Conservation (phyloP, 257 asterid genomes). For the Echites panduratus region DNA sequence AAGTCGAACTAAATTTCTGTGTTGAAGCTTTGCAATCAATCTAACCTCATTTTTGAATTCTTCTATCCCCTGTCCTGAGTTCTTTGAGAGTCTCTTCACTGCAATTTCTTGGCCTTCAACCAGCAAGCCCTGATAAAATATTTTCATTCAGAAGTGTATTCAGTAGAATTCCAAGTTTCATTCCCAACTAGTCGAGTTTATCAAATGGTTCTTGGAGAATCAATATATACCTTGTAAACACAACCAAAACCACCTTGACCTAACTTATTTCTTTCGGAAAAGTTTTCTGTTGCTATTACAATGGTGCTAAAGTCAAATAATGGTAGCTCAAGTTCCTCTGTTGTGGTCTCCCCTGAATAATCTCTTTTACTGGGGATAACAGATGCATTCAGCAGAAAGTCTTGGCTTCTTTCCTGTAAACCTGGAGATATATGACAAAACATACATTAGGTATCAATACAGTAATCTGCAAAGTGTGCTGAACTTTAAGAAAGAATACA, state of each 20-base stretch:
- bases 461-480: background rate
- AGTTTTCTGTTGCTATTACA: slow-evolving; percentile 48
- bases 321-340: slow-evolving; percentile 71
- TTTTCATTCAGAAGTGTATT: background rate
- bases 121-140: slow-evolving; percentile 27
- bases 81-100: slow-evolving; percentile 43
- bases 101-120: slow-evolving; percentile 40
- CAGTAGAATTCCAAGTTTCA: background rate
- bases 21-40: slow-evolving; percentile 40
- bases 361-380: slow-evolving; percentile 49
- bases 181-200: background rate
- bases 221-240: slow-evolving; percentile 63
- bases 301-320: slow-evolving; percentile 45
- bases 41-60: slow-evolving; percentile 42
- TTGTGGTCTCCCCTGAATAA: slow-evolving; percentile 36
- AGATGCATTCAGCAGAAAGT: slow-evolving; percentile 39
- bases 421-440: slow-evolving; percentile 26
- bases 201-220: background rate
- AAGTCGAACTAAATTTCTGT: slow-evolving; percentile 41
- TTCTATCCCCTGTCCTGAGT: slow-evolving; percentile 40
- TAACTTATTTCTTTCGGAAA: slow-evolving; percentile 51
- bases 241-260: slow-evolving; percentile 91
- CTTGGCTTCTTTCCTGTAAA: slow-evolving; percentile 60
- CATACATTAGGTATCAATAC: slow-evolving; percentile 6
- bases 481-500: background rate